Percentiles rank a stretch among this genome's conserved stretches.
These are phyloP conservation scores for Lanmaoa pseudosensibilis DNA, from an alignment of 768 basidiomycete genomes.

Conservation along the genomic window DNA sequence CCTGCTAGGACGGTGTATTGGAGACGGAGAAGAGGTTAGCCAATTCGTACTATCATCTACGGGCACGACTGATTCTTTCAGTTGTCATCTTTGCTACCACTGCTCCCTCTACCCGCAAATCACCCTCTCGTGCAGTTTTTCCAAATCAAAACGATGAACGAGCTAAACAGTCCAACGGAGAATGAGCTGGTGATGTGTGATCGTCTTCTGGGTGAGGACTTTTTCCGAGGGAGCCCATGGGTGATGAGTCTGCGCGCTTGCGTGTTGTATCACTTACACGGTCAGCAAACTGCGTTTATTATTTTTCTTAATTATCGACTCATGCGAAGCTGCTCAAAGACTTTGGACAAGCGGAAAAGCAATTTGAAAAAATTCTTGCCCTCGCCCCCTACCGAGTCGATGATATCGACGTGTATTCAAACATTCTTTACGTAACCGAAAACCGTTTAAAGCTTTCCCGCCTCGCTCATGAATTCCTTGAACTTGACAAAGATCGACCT, in stretches of 20 bases:
- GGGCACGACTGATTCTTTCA: slow-evolving; percentile 23
- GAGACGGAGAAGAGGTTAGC: slow-evolving; percentile 81
- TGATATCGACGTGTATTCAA: slow-evolving; percentile 93
- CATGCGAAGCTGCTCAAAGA: slow-evolving; percentile 47
- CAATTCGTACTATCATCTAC: not conserved
- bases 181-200: slow-evolving; percentile 81
- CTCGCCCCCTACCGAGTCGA: slow-evolving; percentile 89
- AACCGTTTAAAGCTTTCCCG: slow-evolving; percentile 85
- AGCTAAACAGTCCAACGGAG: slow-evolving; percentile 86
- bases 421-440: slow-evolving; percentile 95
- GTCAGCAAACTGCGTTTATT: slow-evolving; percentile 43
- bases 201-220: slow-evolving; percentile 63
- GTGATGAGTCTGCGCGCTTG: slow-evolving; percentile 84
- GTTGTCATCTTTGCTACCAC: slow-evolving; percentile 45
- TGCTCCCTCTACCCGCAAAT: slow-evolving; percentile 48
- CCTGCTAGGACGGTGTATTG: slow-evolving; percentile 74
- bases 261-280: slow-evolving; percentile 87
- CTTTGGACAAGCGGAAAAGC: slow-evolving; percentile 78
- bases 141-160: slow-evolving; percentile 85
- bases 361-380: slow-evolving; percentile 80
- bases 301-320: slow-evolving; percentile 1
- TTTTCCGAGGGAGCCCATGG: slow-evolving; percentile 83
- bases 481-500: slow-evolving; percentile 88
- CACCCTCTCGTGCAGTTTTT: slow-evolving; percentile 69
- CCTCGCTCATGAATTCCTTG: slow-evolving; percentile 88